Conservation (phyloP, 257 asterid genomes). For the Lavandula angustifolia region DNA sequence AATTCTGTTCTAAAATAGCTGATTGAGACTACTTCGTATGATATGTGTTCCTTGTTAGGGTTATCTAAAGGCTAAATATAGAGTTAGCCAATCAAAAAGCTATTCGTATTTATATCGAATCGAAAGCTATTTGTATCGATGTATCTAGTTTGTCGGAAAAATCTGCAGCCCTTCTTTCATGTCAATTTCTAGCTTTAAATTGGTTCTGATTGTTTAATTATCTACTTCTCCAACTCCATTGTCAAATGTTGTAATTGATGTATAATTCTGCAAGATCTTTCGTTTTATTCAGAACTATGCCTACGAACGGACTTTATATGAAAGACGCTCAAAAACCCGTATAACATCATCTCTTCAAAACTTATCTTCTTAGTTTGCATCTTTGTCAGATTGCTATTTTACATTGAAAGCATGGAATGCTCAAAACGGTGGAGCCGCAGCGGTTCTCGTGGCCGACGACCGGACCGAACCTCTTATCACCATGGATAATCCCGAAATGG, state of each 20-base stretch:
- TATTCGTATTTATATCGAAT: background rate
- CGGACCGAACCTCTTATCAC: constrained; percentile 76
- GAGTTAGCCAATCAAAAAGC: background rate
- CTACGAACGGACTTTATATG: background rate
- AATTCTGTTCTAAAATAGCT: constrained; percentile 4
- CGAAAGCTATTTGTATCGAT: background rate
- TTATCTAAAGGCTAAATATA: background rate
- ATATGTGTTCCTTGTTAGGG: background rate
- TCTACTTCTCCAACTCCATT: background rate
- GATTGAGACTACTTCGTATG: background rate
- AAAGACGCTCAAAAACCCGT: constrained; percentile 12
- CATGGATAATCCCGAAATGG: constrained; percentile 92
- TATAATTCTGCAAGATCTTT: no score
- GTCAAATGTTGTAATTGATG: no score
- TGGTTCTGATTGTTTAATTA: background rate
- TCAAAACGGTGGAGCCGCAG: constrained; percentile 95
- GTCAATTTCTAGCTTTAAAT: background rate
- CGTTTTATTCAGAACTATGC: background rate
- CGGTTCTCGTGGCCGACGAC: constrained; percentile 88
- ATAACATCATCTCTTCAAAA: background rate
- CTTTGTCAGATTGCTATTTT: constrained; percentile 71
- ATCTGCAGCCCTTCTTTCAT: constrained; percentile 10
- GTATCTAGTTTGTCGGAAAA: background rate
- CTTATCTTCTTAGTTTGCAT: constrained; percentile 26
- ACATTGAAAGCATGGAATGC: constrained; percentile 95